Conservation (phyloP, 345 rosid species). For the Cochlearia excelsa region DNA sequence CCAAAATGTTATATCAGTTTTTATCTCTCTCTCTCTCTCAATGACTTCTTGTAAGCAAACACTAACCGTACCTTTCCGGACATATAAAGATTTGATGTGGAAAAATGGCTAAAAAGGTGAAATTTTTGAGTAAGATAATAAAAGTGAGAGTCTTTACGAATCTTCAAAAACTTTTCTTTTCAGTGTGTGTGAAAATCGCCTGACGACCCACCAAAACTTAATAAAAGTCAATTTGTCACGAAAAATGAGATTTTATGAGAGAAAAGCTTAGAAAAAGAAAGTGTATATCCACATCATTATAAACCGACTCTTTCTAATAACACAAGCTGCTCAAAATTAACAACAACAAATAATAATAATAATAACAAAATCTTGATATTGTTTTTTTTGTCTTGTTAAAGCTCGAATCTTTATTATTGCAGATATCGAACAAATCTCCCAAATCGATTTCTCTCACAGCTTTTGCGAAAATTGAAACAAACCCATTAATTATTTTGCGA, state of each 20-base stretch:
- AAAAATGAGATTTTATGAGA: conserved; percentile 15
- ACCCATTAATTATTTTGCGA: neutral
- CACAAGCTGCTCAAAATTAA: conserved; percentile 3
- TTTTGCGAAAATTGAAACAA: neutral
- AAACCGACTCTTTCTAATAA: conserved; percentile 22
- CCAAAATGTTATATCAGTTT: conserved; percentile 1
- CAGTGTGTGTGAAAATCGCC: conserved; percentile 3
- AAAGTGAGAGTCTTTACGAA: conserved; percentile 23
- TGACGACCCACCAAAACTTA: conserved; percentile 36
- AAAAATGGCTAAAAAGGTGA: conserved; percentile 13
- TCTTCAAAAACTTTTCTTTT: conserved; percentile 28
- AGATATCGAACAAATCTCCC: neutral
- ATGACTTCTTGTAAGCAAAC: conserved; percentile 12
- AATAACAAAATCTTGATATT: neutral
- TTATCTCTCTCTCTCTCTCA: neutral
- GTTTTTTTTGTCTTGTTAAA: conserved; percentile 20
- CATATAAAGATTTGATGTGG: conserved; percentile 11
- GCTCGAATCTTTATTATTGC: conserved; percentile 21
- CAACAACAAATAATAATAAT: neutral
- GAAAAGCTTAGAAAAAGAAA: conserved; percentile 30
- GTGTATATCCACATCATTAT: conserved; percentile 22
- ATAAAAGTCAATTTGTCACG: conserved; percentile 29
- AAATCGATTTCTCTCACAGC: neutral
- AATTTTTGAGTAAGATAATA: conserved; percentile 1
- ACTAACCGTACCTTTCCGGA: conserved; percentile 21